Evolutionary conservation across 1,284 basidiomycete species (phyloP).

Genomic region (Trichosporon coremiiforme): DNA sequence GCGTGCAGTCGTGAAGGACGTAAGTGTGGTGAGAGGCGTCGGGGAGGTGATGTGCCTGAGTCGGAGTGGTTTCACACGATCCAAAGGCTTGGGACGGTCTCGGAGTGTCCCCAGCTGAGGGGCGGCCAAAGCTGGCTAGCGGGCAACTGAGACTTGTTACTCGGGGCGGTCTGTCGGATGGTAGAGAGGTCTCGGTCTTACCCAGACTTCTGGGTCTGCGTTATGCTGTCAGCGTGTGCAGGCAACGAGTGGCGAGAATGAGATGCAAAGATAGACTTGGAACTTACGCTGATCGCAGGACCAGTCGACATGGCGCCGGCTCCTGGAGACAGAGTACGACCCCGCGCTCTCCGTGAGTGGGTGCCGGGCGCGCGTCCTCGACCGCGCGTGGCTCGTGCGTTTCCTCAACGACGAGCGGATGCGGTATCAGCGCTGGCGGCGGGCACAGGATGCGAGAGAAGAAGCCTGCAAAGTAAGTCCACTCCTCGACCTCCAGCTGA

Average conservation of each 20-base stretch:
- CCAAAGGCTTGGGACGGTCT: neutral
- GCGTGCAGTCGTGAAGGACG: conserved; percentile 17
- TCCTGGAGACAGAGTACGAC: conserved; percentile 11
- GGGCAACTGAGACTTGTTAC: neutral
- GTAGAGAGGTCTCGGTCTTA: too few relatives aligned
- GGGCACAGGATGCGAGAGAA: neutral
- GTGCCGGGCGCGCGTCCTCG: conserved; percentile 8
- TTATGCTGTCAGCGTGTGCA: too few relatives aligned
- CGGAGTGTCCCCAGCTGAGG: neutral
- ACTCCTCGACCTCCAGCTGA: neutral
- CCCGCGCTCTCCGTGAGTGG: neutral
- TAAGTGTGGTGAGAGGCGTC: neutral
- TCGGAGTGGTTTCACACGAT: neutral
- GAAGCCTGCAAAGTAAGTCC: conserved; percentile 4
- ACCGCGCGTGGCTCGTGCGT: conserved; percentile 7
- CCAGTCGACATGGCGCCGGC: conserved; percentile 11
- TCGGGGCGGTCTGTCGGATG: neutral
- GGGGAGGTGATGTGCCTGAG: neutral
- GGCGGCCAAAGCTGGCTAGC: neutral
- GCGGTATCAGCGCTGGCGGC: conserved; percentile 5
- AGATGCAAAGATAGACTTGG: neutral
- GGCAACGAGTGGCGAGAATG: neutral
- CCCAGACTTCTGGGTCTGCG: too few relatives aligned
- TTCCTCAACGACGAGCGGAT: conserved; percentile 15
- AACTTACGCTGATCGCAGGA: conserved; percentile 16